phyloP scores from a whole-genome alignment of 441 rosid species.

The Biscutella auriculata region DNA sequence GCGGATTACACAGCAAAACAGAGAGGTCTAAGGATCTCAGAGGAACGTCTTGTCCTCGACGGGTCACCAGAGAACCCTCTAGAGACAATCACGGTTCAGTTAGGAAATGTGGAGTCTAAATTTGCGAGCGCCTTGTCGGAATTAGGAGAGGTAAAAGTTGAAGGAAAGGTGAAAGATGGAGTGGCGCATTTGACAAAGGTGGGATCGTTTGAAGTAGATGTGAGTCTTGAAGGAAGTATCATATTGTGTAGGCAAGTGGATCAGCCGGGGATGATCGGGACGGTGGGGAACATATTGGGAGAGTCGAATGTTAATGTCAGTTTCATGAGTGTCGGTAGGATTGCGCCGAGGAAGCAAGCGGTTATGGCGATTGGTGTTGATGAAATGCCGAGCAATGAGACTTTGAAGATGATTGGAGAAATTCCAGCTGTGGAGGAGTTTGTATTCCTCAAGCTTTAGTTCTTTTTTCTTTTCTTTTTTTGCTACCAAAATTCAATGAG shows the following conservation, averaged over 20 bases:
- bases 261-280: slow-evolving; percentile 45
- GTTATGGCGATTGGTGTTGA: slow-evolving; percentile 56
- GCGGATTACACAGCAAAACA: slow-evolving; percentile 48
- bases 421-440: slow-evolving; percentile 42
- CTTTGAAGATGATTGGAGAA: slow-evolving; percentile 35
- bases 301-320: slow-evolving; percentile 41
- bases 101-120: slow-evolving; percentile 39
- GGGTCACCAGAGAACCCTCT: slow-evolving; percentile 40
- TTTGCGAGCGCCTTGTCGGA: slow-evolving; percentile 41
- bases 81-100: slow-evolving; percentile 33
- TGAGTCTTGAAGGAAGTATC: slow-evolving; percentile 51
- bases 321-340: slow-evolving; percentile 49
- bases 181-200: slow-evolving; percentile 38
- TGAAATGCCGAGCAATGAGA: slow-evolving; percentile 40
- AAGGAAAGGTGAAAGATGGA: slow-evolving; percentile 42
- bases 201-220: slow-evolving; percentile 44
- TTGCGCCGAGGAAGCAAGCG: slow-evolving; percentile 32
- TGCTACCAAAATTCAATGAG: background rate
- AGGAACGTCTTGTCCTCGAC: slow-evolving; percentile 33
- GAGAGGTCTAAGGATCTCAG: slow-evolving; percentile 35
- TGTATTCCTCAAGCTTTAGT: slow-evolving; percentile 40
- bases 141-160: slow-evolving; percentile 23
- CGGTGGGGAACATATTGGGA: slow-evolving; percentile 40
- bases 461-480: too few relatives aligned
- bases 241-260: slow-evolving; percentile 44